These are phyloP conservation scores for Lentinula aciculospora DNA, from an alignment of 768 basidiomycete species.

Conservation along the genomic window DNA sequence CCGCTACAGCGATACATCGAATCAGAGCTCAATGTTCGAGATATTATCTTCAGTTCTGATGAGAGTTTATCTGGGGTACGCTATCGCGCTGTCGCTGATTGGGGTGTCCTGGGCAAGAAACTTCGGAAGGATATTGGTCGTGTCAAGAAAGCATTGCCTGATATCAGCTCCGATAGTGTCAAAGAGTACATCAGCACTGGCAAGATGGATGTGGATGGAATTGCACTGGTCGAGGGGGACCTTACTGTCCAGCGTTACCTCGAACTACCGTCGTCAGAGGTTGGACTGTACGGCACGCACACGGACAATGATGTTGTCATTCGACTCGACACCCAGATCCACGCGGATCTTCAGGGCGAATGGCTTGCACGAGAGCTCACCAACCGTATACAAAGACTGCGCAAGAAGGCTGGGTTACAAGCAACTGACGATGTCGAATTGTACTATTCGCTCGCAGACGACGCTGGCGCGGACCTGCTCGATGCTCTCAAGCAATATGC, in stretches of 20 bases:
- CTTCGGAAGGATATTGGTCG: slow-evolving; percentile 86
- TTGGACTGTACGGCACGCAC: slow-evolving; percentile 71
- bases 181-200: slow-evolving; percentile 72
- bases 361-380: slow-evolving; percentile 87
- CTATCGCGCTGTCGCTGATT: slow-evolving; percentile 91
- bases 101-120: slow-evolving; percentile 90
- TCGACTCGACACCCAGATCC: slow-evolving; percentile 83
- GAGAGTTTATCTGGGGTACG: slow-evolving; percentile 81
- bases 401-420: slow-evolving; percentile 94
- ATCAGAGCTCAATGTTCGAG: slow-evolving; percentile 93
- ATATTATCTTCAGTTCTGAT: slow-evolving; percentile 84
- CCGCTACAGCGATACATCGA: slow-evolving; percentile 84
- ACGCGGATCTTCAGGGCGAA: slow-evolving; percentile 82
- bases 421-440: slow-evolving; percentile 92
- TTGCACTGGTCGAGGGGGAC: slow-evolving; percentile 87
- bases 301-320: slow-evolving; percentile 95
- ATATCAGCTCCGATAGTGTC: slow-evolving; percentile 75
- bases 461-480: slow-evolving; percentile 56
- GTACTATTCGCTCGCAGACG: slow-evolving; percentile 77
- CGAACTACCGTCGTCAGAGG: slow-evolving; percentile 58
- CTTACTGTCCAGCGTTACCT: slow-evolving; percentile 88
- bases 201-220: slow-evolving; percentile 81
- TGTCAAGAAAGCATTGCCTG: slow-evolving; percentile 84
- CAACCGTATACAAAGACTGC: slow-evolving; percentile 89
- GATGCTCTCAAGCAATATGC: slow-evolving; percentile 60